These are phyloP conservation scores for Daldinia bambusicola DNA, from an alignment of 495 filamentous ascomycete genomes.

Conservation along the genomic window DNA sequence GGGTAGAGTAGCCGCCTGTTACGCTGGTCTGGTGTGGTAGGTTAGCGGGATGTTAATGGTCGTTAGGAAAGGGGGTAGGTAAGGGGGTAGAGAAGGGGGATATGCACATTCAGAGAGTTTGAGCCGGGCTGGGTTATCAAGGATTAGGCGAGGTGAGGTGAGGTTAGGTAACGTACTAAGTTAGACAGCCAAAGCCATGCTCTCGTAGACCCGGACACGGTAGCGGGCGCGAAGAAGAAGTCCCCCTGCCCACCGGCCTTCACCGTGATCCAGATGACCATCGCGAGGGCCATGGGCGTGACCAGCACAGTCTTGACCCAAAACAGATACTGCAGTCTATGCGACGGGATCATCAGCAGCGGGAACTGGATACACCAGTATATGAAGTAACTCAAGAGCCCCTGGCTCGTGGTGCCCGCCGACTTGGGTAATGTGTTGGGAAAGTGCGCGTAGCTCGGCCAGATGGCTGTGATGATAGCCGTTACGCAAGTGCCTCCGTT, in stretches of 20 bases:
- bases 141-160: too few species aligned
- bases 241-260: conserved; percentile 56
- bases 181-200: conserved; percentile 51
- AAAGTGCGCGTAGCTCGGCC: conserved; percentile 66
- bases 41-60: too few species aligned
- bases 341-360: conserved; percentile 63
- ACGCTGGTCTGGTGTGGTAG: conserved; percentile 39
- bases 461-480: conserved; percentile 74
- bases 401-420: conserved; percentile 69
- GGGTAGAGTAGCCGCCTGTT: conserved; percentile 46
- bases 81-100: background rate
- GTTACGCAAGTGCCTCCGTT: conserved; percentile 71
- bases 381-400: conserved; percentile 69
- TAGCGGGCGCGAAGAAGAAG: conserved; percentile 56
- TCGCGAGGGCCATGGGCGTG: conserved; percentile 62
- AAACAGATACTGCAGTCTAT: conserved; percentile 66
- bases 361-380: conserved; percentile 66
- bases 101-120: background rate
- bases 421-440: conserved; percentile 63
- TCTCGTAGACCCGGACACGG: conserved; percentile 47
- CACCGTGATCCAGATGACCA: conserved; percentile 62
- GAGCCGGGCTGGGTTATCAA: too few species aligned
- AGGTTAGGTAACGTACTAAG: conserved; percentile 22
- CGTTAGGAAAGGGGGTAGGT: too few species aligned
- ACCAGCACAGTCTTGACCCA: conserved; percentile 63